Conservation (phyloP, 306 rosid genomes). For the Ormosia emarginata region DNA sequence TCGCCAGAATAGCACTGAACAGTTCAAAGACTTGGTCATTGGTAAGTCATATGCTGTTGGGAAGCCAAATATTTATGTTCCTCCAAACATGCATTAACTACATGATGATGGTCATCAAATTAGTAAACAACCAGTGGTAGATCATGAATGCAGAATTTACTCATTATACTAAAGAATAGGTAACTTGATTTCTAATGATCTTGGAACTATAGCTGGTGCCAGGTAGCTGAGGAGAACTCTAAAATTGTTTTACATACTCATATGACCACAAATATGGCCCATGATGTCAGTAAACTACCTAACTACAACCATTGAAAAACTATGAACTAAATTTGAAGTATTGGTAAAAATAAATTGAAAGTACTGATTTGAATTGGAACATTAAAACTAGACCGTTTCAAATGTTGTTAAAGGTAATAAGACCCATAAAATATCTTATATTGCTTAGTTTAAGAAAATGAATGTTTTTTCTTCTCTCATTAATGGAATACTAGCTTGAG, state of each 20-base stretch:
- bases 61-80: conserved; percentile 1
- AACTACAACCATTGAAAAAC: background rate
- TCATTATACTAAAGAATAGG: background rate
- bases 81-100: background rate
- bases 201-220: background rate
- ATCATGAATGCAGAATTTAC: background rate
- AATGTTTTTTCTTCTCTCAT: background rate
- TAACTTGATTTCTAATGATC: background rate
- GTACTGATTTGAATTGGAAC: background rate
- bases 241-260: background rate
- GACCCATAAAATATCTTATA: background rate
- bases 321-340: background rate
- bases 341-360: background rate
- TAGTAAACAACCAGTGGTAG: background rate
- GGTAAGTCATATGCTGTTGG: conserved; percentile 54
- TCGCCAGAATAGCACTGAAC: conserved; percentile 77
- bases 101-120: background rate
- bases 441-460: background rate
- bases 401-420: background rate
- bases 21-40: conserved; percentile 59
- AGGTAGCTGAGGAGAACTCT: background rate
- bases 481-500: conserved; percentile 4
- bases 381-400: background rate
- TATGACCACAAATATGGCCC: background rate
- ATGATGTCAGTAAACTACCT: background rate